These are phyloP conservation scores for Arthonia radiata DNA, from an alignment of 495 filamentous ascomycete species.

Conservation along the genomic window DNA sequence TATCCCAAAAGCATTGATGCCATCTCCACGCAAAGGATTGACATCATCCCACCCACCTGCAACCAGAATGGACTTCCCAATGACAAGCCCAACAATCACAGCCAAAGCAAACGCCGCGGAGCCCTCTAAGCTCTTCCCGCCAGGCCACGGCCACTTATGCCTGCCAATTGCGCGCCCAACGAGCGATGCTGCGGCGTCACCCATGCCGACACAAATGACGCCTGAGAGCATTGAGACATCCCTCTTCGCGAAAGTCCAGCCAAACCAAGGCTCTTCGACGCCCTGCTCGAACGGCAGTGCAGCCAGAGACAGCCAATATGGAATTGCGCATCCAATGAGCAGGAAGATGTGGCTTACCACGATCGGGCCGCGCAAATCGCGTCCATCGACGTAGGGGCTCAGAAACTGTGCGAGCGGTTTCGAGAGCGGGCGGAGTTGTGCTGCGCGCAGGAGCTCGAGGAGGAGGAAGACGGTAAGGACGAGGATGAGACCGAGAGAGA, in stretches of 20 bases:
- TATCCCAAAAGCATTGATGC: too few species aligned
- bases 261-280: conserved; percentile 25
- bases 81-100: conserved; percentile 45
- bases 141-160: conserved; percentile 87
- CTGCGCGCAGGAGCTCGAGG: conserved; percentile 69
- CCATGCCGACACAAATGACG: conserved; percentile 81
- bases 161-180: conserved; percentile 70
- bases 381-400: conserved; percentile 79
- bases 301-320: conserved; percentile 70
- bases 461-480: conserved; percentile 63
- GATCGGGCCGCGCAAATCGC: conserved; percentile 78
- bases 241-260: conserved; percentile 45
- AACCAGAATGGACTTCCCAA: conserved; percentile 50
- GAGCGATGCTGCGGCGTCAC: conserved; percentile 83
- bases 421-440: conserved; percentile 71
- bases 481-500: conserved; percentile 47
- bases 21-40: conserved; percentile 6
- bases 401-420: conserved; percentile 63
- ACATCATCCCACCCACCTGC: conserved; percentile 40
- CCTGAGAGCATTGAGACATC: conserved; percentile 76
- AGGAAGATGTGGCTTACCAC: conserved; percentile 92
- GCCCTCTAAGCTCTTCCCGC: conserved; percentile 85
- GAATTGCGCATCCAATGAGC: conserved; percentile 84
- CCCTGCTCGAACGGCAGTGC: conserved; percentile 31
- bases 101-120: conserved; percentile 63